A percentile compares a stretch with the other conserved stretches of the same genome.
phyloP scores from a whole-genome alignment of 2,329 filamentous ascomycete genomes.

The Epichloe hybrida region DNA sequence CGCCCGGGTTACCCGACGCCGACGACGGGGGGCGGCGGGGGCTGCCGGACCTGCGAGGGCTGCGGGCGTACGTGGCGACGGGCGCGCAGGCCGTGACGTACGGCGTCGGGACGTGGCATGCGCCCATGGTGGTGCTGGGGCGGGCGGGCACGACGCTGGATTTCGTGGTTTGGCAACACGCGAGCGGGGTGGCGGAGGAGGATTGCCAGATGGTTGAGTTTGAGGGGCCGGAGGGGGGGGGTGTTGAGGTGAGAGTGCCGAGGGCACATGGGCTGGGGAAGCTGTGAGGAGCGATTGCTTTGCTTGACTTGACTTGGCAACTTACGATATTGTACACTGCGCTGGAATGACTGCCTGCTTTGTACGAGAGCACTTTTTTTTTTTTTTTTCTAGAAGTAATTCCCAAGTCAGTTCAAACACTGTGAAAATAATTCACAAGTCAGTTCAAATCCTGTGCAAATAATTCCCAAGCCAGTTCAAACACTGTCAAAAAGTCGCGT shows the following conservation, averaged over 20 bases:
- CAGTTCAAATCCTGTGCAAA: too few relatives aligned
- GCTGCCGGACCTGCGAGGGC: constrained; percentile 55
- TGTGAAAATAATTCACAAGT: too few relatives aligned
- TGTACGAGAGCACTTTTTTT: too few relatives aligned
- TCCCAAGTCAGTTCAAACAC: too few relatives aligned
- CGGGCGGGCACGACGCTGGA: constrained; percentile 45
- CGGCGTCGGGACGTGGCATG: constrained; percentile 84
- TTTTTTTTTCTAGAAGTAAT: too few relatives aligned
- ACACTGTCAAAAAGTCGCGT: too few relatives aligned
- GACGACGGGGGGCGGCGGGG: too few relatives aligned
- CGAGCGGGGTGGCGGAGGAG: constrained; percentile 67
- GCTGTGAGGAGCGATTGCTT: not conserved
- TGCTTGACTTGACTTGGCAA: too few relatives aligned
- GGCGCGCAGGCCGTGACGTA: constrained; percentile 82
- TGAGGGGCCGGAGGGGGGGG: constrained; percentile 17
- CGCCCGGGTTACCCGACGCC: too few relatives aligned
- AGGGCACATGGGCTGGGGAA: constrained; percentile 7
- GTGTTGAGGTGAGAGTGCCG: constrained; percentile 22
- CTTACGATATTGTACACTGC: too few relatives aligned
- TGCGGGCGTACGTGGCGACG: constrained; percentile 68
- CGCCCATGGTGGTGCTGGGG: constrained; percentile 89
- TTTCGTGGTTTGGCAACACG: constrained; percentile 82
- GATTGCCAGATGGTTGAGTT: constrained; percentile 72
- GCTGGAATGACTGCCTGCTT: too few relatives aligned
- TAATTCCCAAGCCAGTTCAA: too few relatives aligned